These are phyloP conservation scores for Medicago truncatula DNA, from an alignment of 306 rosid genomes.

Conservation along the genomic window MtrunA17r5.0-ANR NC_053043.1:49244501-49245000, in stretches of 20 bases:
- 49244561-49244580: too few relatives aligned
- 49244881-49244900: not conserved
- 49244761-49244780: conserved; percentile 27
- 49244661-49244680: not conserved
- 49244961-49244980: not conserved
- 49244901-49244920: not conserved
- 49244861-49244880: not conserved
- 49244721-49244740: not conserved
- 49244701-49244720: conserved; percentile 2
- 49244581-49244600: too few relatives aligned
- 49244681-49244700: not conserved
- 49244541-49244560: too few relatives aligned
- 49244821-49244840: not conserved
- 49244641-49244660: too few relatives aligned
- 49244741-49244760: not conserved
- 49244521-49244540: too few relatives aligned
- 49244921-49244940: not conserved
- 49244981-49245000: not conserved
- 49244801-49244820: not conserved
- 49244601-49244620: too few relatives aligned
- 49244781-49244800: conserved; percentile 14
- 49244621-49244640: too few relatives aligned
- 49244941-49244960: not conserved
- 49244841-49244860: not conserved
- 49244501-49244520: too few relatives aligned